Base-by-base conservation (phyloP, 2,329 filamentous ascomycete species). In the Phoma sp. region DNA sequence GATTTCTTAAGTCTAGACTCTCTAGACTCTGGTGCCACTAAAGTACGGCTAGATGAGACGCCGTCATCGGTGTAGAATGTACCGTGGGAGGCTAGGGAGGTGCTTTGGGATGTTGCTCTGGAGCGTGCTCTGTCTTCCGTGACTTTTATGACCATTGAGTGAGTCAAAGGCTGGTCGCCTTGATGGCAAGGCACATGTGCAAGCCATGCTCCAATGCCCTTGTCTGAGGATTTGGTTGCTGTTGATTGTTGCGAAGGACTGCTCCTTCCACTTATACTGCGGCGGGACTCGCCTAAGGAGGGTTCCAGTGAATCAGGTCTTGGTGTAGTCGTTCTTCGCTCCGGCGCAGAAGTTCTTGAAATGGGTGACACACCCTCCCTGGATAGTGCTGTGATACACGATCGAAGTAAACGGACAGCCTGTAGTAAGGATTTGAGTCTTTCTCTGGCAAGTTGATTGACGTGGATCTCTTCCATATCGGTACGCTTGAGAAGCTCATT, bases 61-160 rank as follows among this genome's bases (percentile, higher is more conserved):
- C 55, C 62, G 37, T 70, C 69, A 29, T 73, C 69, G 0, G 69
- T 64, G 42, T 67, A 70, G 28, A 73, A 73, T 0, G 69, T 73
- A 3, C 62, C 61, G 12, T 58, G 62, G 20, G 69, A 71, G 12
- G 61, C 49, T 18, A 57, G 43, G 11, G 55, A 18, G n/a, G 56
- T 36, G 15, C 53, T 49, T 14, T 58, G 57, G 7, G 59, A 58
- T 20, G 47, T 47, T 11, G 55, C 42, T n/a, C 54, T 64, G 10
- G 57, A 56, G n/a, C 53, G 50, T 15, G 53, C 42, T 6, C 42
- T 48, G 15, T 54, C 47, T 7, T 57, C 46, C 2, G 47, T 50
- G 26, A 60, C 55, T 34, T 45, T 54, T n/a, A 61, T 53, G 14
- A 61, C 55, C 45, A 58, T 57, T 2, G 62, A 64, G 37, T 63